Evolutionary conservation across 2,329 filamentous ascomycete species (phyloP).

Genomic region (Lasiodiplodia sp.): DNA sequence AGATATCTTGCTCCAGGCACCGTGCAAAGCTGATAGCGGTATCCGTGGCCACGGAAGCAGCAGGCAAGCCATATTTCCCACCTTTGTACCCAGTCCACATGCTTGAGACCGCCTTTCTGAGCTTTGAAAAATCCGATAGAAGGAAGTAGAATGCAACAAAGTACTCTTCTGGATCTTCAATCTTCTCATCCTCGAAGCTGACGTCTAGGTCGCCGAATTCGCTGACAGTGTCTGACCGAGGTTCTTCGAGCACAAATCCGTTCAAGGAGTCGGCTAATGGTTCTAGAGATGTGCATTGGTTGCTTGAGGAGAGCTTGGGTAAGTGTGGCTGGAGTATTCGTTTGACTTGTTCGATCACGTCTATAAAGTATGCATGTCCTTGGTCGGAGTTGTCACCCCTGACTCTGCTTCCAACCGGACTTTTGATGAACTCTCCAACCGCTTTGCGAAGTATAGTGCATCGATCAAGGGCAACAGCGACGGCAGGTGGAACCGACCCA

Average conservation of each 20-base stretch:
- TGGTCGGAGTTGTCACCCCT: too few species aligned
- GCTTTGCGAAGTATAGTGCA: too few species aligned
- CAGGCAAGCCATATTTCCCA: conserved; percentile 31
- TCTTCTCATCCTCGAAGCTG: conserved; percentile 40
- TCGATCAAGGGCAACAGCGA: too few species aligned
- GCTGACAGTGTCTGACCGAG: not conserved
- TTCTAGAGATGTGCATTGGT: not conserved
- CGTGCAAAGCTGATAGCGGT: conserved; percentile 36
- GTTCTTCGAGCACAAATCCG: not conserved
- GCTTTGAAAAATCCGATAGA: conserved; percentile 31
- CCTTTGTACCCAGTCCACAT: conserved; percentile 33
- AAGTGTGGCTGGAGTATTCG: not conserved
- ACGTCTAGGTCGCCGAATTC: not conserved
- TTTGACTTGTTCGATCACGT: conserved; percentile 2
- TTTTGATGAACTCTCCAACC: too few species aligned
- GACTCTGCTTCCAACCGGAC: too few species aligned
- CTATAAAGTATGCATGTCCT: not conserved
- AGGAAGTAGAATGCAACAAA: conserved; percentile 33
- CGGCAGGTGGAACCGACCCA: too few species aligned
- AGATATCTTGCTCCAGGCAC: conserved; percentile 33
- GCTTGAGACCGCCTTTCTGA: conserved; percentile 32
- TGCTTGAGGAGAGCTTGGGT: not conserved
- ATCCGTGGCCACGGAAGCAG: conserved; percentile 35
- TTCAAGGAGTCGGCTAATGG: conserved; percentile 1
- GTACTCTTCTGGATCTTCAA: conserved; percentile 27